Evolutionary conservation across 805 yeast genomes (phyloP), one percentile per base, ranked within the genome.

Genomic region (Yarrowia bubula): DNA sequence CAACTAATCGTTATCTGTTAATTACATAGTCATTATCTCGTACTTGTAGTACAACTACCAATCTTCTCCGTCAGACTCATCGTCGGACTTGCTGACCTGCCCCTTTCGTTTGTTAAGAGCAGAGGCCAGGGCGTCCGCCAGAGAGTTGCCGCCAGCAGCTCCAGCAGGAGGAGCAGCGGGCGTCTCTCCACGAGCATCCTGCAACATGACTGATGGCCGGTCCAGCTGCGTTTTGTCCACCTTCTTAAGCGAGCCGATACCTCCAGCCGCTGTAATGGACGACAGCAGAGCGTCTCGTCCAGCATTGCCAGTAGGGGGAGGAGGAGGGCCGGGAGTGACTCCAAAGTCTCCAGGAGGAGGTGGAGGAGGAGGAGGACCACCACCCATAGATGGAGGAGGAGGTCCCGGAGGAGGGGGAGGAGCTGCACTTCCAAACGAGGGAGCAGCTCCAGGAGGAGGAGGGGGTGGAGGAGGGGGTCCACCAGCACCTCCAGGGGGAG

Each of bases 81-180:
- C 95, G 68, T 91, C 96, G 69, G 91, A 86, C 17, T 81, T 84
- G 1, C 89, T 82, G 8, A 93, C 96, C 74, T 90, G 91, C 18
- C 83, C 85, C 76, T 93, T 93, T 72, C 98, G 83, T 65, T 85
- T 84, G 71, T 82, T 89, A 69, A 93, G 81, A 3, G 98, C 98
- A 15, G 89, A 89, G 9, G 96, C 91, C 62, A 92, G 78, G 0
- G 97, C 97, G 75, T 90, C 96, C 1, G 96, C 97, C 66, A 92
- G 77, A 13, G 84, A 80, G 1, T 85, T 88, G 53, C 82, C 85
- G 11, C 78, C 76, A 13, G 79, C 71, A 9, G 79, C 72, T n/a
- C 77, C 70, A 8, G 79, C 67, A 0, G 78, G 72, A 7, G 74
- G 66, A 0, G 75, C 68, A 1, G 77, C 70, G 0, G 83, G 80